phyloP scores from a whole-genome alignment of 768 basidiomycete genomes.

The Leucosporidium yakuticum region DNA sequence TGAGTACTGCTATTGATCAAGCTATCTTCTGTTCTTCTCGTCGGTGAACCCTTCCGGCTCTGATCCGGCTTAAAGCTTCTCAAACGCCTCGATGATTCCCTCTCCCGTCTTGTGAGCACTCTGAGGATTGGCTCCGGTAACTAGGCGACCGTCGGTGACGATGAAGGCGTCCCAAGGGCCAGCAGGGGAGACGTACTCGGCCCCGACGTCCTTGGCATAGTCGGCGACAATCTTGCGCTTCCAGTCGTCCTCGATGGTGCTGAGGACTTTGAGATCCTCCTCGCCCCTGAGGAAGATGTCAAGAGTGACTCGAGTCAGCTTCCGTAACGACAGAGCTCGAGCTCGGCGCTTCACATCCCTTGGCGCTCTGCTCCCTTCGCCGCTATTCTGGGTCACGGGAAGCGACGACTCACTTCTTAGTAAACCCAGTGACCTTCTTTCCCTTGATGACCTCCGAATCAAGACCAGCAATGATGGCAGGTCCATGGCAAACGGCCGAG shows the following conservation, averaged over 20 bases:
- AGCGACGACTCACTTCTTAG: neutral
- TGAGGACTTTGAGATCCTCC: neutral
- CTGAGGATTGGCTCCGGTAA: neutral
- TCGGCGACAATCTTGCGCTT: neutral
- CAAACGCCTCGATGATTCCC: neutral
- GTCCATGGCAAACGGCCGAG: neutral
- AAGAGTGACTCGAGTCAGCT: too few relatives aligned
- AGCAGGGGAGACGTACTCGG: neutral
- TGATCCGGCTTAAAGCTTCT: neutral
- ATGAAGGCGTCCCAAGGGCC: conserved; percentile 1
- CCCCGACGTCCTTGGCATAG: neutral
- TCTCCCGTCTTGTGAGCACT: neutral
- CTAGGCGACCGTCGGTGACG: neutral
- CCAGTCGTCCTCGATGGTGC: neutral
- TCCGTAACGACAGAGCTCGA: too few relatives aligned
- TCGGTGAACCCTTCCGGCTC: too few relatives aligned
- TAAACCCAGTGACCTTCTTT: conserved; percentile 5
- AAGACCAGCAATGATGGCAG: neutral
- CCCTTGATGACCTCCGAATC: neutral
- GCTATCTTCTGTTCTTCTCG: too few relatives aligned
- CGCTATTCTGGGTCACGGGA: too few relatives aligned
- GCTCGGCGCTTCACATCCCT: too few relatives aligned
- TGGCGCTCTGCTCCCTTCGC: too few relatives aligned
- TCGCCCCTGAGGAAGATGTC: neutral
- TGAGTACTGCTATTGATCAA: too few relatives aligned